Percentiles rank a stretch among this genome's conserved stretches.
phyloP scores from a whole-genome alignment of 169 alveolate species.

The Eimeria acervulina region DNA sequence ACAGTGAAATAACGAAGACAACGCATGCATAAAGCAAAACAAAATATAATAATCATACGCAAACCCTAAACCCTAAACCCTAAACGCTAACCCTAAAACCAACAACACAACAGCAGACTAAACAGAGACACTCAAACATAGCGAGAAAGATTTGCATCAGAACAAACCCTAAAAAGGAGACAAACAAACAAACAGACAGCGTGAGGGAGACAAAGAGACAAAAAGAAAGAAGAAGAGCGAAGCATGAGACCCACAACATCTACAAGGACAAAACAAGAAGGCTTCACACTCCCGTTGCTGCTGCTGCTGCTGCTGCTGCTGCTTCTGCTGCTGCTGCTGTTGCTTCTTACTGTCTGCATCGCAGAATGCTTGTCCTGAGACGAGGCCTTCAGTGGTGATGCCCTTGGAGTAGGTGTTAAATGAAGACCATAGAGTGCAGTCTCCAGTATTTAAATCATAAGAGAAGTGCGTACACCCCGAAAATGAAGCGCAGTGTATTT shows the following conservation, averaged over 20 bases:
- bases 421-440: constrained; percentile 23
- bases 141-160: no score
- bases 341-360: not conserved
- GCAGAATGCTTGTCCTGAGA: constrained; percentile 50
- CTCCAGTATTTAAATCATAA: not conserved
- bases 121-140: no score
- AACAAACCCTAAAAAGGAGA: no score
- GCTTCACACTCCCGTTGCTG: not conserved
- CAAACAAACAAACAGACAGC: no score
- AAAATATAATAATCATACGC: no score
- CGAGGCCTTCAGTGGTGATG: constrained; percentile 11
- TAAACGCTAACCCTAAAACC: no score
- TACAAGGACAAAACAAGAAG: not conserved
- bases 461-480: constrained; percentile 51
- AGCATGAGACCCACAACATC: not conserved
- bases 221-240: not conserved
- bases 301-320: not conserved
- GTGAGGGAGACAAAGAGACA: not conserved
- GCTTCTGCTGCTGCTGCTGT: not conserved
- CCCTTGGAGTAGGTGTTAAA: constrained; percentile 31
- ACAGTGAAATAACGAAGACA: no score
- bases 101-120: no score
- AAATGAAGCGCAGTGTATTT: constrained; percentile 25
- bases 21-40: no score
- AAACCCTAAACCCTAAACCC: no score